Evolutionary conservation across 495 filamentous ascomycete species (phyloP).

Genomic region (Viridothelium virens): DNA sequence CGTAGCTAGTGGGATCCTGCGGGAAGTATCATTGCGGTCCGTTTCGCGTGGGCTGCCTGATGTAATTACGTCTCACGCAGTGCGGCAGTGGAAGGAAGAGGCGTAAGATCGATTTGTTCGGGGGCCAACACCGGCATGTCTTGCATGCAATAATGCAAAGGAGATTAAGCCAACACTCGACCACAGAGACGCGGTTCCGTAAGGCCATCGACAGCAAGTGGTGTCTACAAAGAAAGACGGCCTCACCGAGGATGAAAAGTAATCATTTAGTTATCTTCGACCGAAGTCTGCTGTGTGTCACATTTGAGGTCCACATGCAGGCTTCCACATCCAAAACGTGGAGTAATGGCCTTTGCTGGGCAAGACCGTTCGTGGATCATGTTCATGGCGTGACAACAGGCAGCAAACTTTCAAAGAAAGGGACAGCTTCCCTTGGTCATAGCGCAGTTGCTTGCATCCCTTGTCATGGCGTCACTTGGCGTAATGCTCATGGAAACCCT

Average conservation of each 20-base stretch:
- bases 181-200: background rate
- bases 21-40: background rate
- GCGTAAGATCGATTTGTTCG: background rate
- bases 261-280: background rate
- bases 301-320: background rate
- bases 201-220: background rate
- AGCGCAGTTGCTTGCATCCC: background rate
- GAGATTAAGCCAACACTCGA: conserved; percentile 3
- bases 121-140: background rate
- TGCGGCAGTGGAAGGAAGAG: background rate
- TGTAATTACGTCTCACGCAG: background rate
- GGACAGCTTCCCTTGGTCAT: background rate
- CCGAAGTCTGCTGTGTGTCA: no score
- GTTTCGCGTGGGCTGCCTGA: background rate
- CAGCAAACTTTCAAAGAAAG: background rate
- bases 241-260: background rate
- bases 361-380: background rate
- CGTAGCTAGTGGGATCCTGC: background rate
- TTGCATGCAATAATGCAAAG: conserved; percentile 1
- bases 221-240: no score
- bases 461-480: background rate
- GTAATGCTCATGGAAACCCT: background rate
- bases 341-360: background rate
- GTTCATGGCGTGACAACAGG: background rate
- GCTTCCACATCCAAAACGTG: background rate